Evolutionary conservation across 2,329 filamentous ascomycete species (phyloP), one percentile per base, ranked within the genome.

Genomic region (Trichoderma koningii): DNA sequence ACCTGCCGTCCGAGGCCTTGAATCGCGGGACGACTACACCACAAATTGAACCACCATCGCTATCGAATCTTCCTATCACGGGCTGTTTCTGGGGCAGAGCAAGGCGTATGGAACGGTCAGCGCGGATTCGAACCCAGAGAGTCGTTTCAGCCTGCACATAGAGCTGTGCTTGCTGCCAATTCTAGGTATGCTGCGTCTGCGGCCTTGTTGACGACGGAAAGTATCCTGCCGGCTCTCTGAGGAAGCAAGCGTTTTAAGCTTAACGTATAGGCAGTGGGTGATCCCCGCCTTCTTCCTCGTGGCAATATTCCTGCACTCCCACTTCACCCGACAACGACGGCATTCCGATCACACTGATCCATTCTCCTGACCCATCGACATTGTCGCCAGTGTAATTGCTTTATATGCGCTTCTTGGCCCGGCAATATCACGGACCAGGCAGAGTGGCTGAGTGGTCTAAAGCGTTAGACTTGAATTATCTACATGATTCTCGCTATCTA

Each of bases 361-460:
- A 38, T 38, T 38, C 34, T 12, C 1, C 10, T 12, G 12, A 38
- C 34, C 2, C 21, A 23, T 14, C 34, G 12, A 38, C 34, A 5
- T 38, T 1, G 3, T 14, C 10, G 7, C 30, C 2, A 7, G 10
- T 2, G 7, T 7, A 10, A 3, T 10, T 10, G 9, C 15, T 30
- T 17, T 12, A 28, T 28, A 4, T 4, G 1, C 0, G 6, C 3
- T 5, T 26, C 23, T 47, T 7, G 9, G 14, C 2, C n/a, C n/a
- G 23, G 41, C 50, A 26, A 53, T 19, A 5, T 47, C 53, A 56
- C 61, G 26, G 42, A 48, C 15, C 30, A 28, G 61, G 61, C 61
- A 64, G 61, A 64, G 61, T 64, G 61, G 61, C 61, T 64, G 61
- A 64, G 61, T 64, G 61, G 61, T 64, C 61, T 64, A 64, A 64